Percentiles rank a stretch among this genome's conserved stretches.
phyloP scores from a whole-genome alignment of 345 rosid genomes.

The Linum trigynum region DNA sequence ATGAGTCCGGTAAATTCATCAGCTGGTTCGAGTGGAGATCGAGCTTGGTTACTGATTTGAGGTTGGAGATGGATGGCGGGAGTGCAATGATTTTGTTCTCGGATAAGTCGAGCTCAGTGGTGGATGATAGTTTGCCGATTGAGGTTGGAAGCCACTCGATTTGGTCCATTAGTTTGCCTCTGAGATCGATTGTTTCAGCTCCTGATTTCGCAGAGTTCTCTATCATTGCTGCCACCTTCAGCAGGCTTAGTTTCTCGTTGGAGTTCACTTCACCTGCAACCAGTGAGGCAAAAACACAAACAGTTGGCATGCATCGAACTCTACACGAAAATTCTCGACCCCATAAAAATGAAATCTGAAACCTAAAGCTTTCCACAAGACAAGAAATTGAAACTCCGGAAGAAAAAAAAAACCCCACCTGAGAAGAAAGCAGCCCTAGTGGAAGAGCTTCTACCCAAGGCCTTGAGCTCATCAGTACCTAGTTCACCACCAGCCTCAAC shows the following conservation, averaged over 20 bases:
- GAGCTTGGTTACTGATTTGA: constrained; percentile 40
- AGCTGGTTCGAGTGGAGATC: constrained; percentile 52
- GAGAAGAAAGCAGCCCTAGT: constrained; percentile 23
- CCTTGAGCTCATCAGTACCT: constrained; percentile 17
- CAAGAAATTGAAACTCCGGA: not conserved
- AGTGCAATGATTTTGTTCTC: constrained; percentile 60
- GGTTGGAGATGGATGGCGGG: constrained; percentile 34
- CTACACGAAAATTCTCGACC: not conserved
- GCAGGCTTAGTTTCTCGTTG: constrained; percentile 38
- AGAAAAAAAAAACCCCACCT: too few relatives aligned
- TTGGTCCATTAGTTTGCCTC: constrained; percentile 47
- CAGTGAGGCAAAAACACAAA: constrained; percentile 11
- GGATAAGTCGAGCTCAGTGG: constrained; percentile 41
- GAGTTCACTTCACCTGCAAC: constrained; percentile 27
- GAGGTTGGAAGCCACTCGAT: constrained; percentile 65
- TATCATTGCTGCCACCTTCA: constrained; percentile 52
- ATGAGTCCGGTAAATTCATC: constrained; percentile 46
- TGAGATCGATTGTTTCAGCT: constrained; percentile 38
- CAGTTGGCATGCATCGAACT: not conserved
- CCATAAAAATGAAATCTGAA: too few relatives aligned
- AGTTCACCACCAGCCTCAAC: constrained; percentile 20
- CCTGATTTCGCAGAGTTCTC: constrained; percentile 42
- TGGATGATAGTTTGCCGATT: constrained; percentile 39
- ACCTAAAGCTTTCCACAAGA: not conserved
- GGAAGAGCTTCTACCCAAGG: constrained; percentile 36